Base-by-base conservation (phyloP, 176 grass and related monocot genomes). In the Secale cereale region DNA sequence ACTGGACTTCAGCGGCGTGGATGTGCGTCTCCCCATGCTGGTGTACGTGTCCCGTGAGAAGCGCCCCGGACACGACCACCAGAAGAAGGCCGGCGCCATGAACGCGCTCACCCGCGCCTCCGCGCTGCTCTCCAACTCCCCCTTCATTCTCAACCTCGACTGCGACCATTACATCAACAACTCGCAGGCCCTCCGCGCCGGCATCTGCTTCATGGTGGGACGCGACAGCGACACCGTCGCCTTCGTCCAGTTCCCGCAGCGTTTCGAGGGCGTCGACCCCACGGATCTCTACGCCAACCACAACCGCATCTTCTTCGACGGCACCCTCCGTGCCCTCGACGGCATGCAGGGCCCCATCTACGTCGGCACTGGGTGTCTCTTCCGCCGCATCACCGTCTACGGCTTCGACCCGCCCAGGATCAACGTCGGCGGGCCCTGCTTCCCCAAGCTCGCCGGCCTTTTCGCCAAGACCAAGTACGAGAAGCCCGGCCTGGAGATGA, bases 41-140 rank as follows among this genome's bases (percentile, higher is more conserved):
- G 93, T 94, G 3, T 95, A 95, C 70, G 91, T 98, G 0, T 90
- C 93, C 19, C 82, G 95, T 0, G 95, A 98, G 89, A 98, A 98
- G 85, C 89, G 93, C 0, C 91, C 93, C 0, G 95, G 95, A 0
- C 65, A 83, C 88, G 77, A 98, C 79, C 96, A 98, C 83, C 83
- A 98, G 78, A 98, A 98, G 89, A 98, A 95, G 78, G 96, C 96
- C 6, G 91, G 91, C 62, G 93, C 96, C 74, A 95, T 95, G 96
- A 98, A 98, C 85, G 93, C 96, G 32, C 90, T 94, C 0, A 89
- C 88, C 43, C 90, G 93, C 2, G 86, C 85, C 25, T 94, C 93
- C 17, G 93, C 82, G 5, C 72, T 94, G 33, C 78, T 94, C 15
- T 92, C 93, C 20, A 94, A 94, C 82, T 79, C 90, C 0, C 87